These are phyloP conservation scores for Lactarius indigo DNA, from an alignment of 768 basidiomycete species.

Conservation along the genomic window DNA sequence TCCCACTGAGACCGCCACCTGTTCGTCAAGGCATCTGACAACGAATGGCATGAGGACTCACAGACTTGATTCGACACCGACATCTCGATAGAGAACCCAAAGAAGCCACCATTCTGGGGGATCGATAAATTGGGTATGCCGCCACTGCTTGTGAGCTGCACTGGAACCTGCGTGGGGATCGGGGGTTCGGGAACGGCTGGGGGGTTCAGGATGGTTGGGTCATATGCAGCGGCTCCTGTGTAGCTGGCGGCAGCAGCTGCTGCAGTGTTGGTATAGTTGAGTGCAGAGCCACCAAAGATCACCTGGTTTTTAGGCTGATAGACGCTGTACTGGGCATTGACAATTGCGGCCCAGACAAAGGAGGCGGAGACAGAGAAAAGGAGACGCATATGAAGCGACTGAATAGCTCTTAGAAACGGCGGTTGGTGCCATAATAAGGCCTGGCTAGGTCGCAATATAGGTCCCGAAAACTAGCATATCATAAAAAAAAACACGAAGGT, in stretches of 20 bases:
- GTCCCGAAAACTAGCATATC: too few species aligned
- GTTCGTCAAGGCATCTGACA: not conserved
- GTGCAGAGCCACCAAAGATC: conserved; percentile 21
- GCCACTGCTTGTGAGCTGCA: conserved; percentile 36
- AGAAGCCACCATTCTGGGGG: conserved; percentile 50
- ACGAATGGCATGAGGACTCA: conserved; percentile 35
- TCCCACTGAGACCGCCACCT: conserved; percentile 41
- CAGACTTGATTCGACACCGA: conserved; percentile 66
- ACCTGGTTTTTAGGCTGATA: conserved; percentile 24
- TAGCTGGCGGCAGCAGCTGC: conserved; percentile 40
- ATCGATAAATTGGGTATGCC: conserved; percentile 38
- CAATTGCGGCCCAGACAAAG: not conserved
- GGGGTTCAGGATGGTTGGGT: conserved; percentile 46
- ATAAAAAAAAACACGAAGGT: too few species aligned
- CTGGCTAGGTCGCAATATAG: too few species aligned
- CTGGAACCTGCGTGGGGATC: conserved; percentile 41
- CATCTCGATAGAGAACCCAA: conserved; percentile 76
- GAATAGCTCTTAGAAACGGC: not conserved
- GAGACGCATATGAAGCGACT: not conserved
- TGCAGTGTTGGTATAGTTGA: conserved; percentile 24
- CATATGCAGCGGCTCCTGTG: conserved; percentile 50
- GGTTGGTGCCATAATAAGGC: not conserved
- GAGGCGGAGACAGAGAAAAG: not conserved
- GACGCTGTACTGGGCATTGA: conserved; percentile 4
- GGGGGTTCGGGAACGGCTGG: conserved; percentile 48